Percentiles rank a stretch among this genome's conserved stretches.
These are phyloP conservation scores for Saccharomycopsis oosterbeekiorum DNA, from an alignment of 805 yeast genomes.

Conservation along the genomic window DNA sequence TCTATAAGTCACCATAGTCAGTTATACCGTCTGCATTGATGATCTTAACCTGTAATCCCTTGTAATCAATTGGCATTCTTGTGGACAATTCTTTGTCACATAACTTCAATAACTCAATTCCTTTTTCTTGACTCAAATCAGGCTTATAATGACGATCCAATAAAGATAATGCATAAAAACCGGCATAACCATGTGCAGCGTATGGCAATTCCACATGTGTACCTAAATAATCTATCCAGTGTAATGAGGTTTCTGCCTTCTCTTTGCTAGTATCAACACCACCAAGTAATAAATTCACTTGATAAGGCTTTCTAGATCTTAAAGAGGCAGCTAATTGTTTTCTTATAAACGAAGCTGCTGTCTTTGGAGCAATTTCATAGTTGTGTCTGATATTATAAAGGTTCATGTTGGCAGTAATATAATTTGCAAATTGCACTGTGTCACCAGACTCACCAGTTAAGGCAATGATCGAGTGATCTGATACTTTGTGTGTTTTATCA, in stretches of 20 bases:
- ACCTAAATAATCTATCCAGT: conserved; percentile 91
- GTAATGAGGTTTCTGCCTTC: conserved; percentile 46
- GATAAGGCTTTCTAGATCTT: conserved; percentile 92
- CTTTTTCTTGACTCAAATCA: conserved; percentile 69
- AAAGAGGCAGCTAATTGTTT: conserved; percentile 78
- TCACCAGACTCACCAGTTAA: conserved; percentile 96
- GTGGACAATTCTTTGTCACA: conserved; percentile 72
- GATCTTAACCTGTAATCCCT: conserved; percentile 66
- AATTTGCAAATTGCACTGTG: conserved; percentile 91
- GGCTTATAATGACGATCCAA: conserved; percentile 83
- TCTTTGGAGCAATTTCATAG: conserved; percentile 70
- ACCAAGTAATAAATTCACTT: conserved; percentile 82
- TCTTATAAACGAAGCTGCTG: conserved; percentile 82
- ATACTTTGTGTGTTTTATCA: conserved; percentile 68
- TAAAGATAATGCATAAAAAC: conserved; percentile 82
- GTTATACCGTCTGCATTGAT: conserved; percentile 51
- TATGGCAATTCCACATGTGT: conserved; percentile 86
- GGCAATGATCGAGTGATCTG: conserved; percentile 73
- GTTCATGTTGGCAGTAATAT: conserved; percentile 85
- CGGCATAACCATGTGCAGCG: conserved; percentile 98
- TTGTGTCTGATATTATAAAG: conserved; percentile 80
- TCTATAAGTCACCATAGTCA: conserved; percentile 7
- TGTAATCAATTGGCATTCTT: conserved; percentile 91
- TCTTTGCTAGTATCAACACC: conserved; percentile 59
- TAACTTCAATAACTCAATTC: conserved; percentile 57